Evolutionary conservation across 805 yeast genomes (phyloP), one percentile per base, ranked within the genome.

Genomic region (Kodamaea nitidulidarum): DNA sequence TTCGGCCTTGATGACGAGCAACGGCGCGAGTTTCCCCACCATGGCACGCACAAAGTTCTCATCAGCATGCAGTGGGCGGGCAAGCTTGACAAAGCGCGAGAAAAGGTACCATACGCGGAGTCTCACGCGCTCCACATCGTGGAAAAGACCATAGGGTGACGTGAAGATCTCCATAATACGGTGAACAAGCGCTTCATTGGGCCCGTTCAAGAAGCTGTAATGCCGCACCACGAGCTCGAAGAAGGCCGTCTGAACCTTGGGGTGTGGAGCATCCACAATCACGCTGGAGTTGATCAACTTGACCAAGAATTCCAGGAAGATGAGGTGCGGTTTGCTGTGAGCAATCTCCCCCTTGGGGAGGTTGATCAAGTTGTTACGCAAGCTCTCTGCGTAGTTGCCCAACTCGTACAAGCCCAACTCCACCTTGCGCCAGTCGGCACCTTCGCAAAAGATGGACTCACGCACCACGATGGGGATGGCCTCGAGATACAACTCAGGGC

Each of bases 81-180:
- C 81, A 34, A 83, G 67, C 55, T 84, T 87, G 44, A 88, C 73
- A 52, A 90, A 85, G 57, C 95, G 76, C 53, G 81, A 81, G 51
- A 91, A 87, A 46, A 90, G 67, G 58, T 87, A 91, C 96, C 98
- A 93, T 30, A 95, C 75, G 58, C 97, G 80, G 40, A 78, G 71
- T 51, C 88, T 80, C 3, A 90, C 96, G 45, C 79, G 83, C 42
- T 75, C 83, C 48, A 75, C 71, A 4, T 72, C 68, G 61, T 83
- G 87, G 59, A 87, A 88, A 45, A 91, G 75, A 11, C 97, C 98
- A 49, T 81, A 73, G 25, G 80, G 80, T 12, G 93, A 79, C 32
- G 88, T 78, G 56, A 93, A 91, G 15, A 85, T 74, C 49, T 85
- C 84, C 42, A 91, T 67, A 14, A 88, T 77, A 43, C 81, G 75